phyloP scores from a whole-genome alignment of 2,329 filamentous ascomycete species.

The Beauveria caledonica region DNA sequence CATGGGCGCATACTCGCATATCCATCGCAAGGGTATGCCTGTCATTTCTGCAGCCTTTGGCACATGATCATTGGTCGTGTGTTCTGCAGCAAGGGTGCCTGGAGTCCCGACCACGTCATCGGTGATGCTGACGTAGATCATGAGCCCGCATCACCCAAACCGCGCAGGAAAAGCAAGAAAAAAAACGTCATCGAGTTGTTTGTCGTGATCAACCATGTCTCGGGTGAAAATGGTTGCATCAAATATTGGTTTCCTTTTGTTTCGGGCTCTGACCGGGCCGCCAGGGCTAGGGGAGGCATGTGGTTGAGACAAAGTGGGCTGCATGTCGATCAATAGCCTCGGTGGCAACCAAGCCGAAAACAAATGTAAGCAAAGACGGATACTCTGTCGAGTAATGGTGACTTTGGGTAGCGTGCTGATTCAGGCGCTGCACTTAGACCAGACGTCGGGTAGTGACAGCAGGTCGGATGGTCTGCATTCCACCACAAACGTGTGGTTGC shows the following conservation, averaged over 20 bases:
- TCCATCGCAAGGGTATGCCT: background rate
- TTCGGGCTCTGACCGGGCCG: background rate
- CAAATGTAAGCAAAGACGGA: background rate
- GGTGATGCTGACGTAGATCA: background rate
- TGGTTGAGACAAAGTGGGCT: background rate
- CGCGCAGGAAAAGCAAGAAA: background rate
- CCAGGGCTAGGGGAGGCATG: background rate
- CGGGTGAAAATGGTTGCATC: background rate
- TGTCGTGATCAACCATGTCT: background rate
- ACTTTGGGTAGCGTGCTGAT: background rate
- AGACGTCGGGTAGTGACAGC: background rate
- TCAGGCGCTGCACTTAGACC: background rate
- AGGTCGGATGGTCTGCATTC: background rate
- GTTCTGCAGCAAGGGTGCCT: background rate
- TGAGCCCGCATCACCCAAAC: background rate
- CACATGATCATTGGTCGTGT: no score
- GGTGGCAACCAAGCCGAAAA: background rate
- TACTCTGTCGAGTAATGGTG: background rate
- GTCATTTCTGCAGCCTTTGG: background rate
- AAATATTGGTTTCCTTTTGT: background rate
- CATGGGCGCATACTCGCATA: background rate
- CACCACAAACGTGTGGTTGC: background rate
- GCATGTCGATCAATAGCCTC: background rate
- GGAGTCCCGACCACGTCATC: conserved; percentile 1
- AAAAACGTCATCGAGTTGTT: background rate